A percentile compares a stretch with the other conserved stretches of the same genome.
These are phyloP conservation scores for Colletotrichum lini DNA, from an alignment of 2,329 filamentous ascomycete species.

Conservation along the genomic window DNA sequence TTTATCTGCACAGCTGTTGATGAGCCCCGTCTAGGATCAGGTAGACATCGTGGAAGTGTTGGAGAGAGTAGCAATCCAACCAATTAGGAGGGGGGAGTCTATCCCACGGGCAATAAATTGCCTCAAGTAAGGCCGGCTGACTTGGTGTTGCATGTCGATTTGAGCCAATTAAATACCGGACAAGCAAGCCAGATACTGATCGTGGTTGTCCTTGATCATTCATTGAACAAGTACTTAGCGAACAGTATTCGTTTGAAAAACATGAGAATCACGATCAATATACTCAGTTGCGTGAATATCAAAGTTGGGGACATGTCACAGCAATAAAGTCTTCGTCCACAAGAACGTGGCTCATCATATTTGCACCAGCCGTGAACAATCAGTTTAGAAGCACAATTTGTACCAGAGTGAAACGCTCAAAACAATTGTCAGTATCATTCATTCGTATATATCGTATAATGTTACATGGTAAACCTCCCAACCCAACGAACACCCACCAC, in stretches of 20 bases:
- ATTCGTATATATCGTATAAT: constrained; percentile 13
- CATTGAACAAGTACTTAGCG: too few relatives aligned
- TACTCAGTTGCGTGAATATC: too few relatives aligned
- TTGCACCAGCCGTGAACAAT: too few relatives aligned
- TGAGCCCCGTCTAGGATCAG: not conserved
- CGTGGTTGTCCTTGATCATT: not conserved
- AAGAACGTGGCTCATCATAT: too few relatives aligned
- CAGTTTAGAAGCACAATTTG: too few relatives aligned
- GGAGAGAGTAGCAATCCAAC: not conserved
- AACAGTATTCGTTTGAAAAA: too few relatives aligned
- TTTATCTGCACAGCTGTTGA: too few relatives aligned
- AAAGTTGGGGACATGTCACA: too few relatives aligned
- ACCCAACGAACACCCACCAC: too few relatives aligned
- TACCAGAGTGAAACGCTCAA: not conserved
- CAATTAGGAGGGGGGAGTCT: not conserved
- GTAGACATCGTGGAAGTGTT: not conserved
- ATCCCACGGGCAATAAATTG: not conserved
- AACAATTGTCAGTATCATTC: not conserved
- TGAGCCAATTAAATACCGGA: not conserved
- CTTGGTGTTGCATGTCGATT: not conserved
- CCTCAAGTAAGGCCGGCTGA: not conserved
- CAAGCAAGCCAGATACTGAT: too few relatives aligned
- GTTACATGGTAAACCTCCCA: not conserved
- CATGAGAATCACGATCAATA: too few relatives aligned
- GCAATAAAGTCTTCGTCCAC: too few relatives aligned